Evolutionary conservation across 768 basidiomycete genomes (phyloP), one percentile per base, ranked within the genome.

Genomic region (Leccinellum luteum): DNA sequence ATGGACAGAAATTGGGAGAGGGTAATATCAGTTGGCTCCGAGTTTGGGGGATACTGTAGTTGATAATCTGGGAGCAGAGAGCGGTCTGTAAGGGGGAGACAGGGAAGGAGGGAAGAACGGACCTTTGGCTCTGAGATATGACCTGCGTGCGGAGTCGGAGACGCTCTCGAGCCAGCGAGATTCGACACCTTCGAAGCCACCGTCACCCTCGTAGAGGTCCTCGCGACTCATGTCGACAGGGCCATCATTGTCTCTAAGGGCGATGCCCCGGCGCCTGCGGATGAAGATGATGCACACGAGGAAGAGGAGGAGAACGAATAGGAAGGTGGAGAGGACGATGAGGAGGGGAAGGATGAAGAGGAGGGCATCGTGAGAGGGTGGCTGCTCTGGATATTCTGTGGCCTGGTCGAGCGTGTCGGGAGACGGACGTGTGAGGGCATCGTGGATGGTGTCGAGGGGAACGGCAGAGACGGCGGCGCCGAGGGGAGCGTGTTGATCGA

Each of bases 1-100:
- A 99, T 99, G 27, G 95, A 94, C 21, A 99, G 86, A 75, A 98
- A 98, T 68, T 99, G 97, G 9, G 96, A 96, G 53, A 99, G 80
- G 1, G 96, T 99, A 74, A 99, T 98, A 73, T 99, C 97, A 52
- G 96, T 95, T 23, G 95, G 92, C 45, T 89, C 80, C n/a, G 97
- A 98, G 69, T 96, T 94, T 31, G 97, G 95, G 5, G 91, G 92
- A 73, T 95, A 95, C 71, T 91, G 88, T 25, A 86, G 60, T 68
- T 94, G 92, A 69, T 85, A 88, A 52, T 91, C 92, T 94, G 52
- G 31, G 30, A 23, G 38, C 49, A 47, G 25, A 35, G 61, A 56
- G 58, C 25, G 52, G 54, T 51, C 51, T 35, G 51, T 38, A 50
- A 56, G 48, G 55, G 51, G 51, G 41, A 43, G n/a, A 19, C 38